phyloP scores from a whole-genome alignment of 2,329 filamentous ascomycete genomes.

The Monosporascus sp. region DNA sequence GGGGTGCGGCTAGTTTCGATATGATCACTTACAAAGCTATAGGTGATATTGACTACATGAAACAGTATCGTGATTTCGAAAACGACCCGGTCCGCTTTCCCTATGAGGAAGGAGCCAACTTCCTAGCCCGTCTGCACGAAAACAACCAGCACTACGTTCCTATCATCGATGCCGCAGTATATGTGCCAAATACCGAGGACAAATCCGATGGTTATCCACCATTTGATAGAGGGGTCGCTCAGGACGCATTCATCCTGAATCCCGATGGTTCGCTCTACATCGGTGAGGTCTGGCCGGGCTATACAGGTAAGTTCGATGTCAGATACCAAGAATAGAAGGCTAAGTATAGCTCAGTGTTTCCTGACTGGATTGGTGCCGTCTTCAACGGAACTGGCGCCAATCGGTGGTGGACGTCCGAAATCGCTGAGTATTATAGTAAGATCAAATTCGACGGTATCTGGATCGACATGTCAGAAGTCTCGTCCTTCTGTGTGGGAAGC shows the following conservation, averaged over 20 bases:
- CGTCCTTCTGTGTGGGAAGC: constrained; percentile 64
- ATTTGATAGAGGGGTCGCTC: constrained; percentile 56
- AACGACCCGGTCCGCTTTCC: constrained; percentile 54
- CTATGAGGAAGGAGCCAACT: constrained; percentile 51
- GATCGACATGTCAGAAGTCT: constrained; percentile 56
- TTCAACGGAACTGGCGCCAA: constrained; percentile 59
- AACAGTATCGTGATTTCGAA: constrained; percentile 56
- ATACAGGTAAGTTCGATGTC: constrained; percentile 34
- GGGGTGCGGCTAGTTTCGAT: constrained; percentile 24
- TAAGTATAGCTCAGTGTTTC: constrained; percentile 44
- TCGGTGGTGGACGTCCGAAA: constrained; percentile 63
- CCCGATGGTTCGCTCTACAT: constrained; percentile 51
- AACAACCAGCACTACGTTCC: constrained; percentile 65
- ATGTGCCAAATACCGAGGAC: constrained; percentile 67
- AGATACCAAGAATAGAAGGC: not conserved
- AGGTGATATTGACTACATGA: constrained; percentile 71
- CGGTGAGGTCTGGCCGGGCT: constrained; percentile 70
- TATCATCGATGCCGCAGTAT: constrained; percentile 68
- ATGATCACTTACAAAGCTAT: constrained; percentile 41
- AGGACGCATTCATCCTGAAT: constrained; percentile 50
- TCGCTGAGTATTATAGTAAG: constrained; percentile 50
- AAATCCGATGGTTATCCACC: constrained; percentile 56
- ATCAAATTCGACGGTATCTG: constrained; percentile 48
- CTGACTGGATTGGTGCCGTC: constrained; percentile 62
- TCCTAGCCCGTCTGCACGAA: constrained; percentile 57